Evolutionary conservation across 768 basidiomycete species (phyloP).

Genomic region (Kwoniella pini): DNA sequence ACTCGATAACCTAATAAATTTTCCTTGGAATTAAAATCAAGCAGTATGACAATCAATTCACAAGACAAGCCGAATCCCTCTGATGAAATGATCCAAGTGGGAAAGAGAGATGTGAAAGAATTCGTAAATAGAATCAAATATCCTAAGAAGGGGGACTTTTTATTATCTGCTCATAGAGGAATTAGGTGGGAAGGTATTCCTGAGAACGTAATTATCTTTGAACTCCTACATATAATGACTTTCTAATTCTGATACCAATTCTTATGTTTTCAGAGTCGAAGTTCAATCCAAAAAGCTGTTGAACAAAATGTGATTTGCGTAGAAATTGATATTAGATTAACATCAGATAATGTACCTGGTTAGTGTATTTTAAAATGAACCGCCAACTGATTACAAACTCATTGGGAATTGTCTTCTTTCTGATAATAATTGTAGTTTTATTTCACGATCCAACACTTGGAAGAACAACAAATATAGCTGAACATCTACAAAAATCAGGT

Average conservation of each 20-base stretch:
- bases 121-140: constrained; percentile 13
- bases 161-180: constrained; percentile 16
- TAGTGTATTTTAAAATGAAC: background rate
- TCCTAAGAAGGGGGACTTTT: constrained; percentile 1
- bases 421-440: constrained; percentile 1
- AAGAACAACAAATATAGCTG: constrained; percentile 12
- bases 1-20: too few species aligned
- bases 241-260: too few species aligned
- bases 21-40: too few species aligned
- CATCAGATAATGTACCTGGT: constrained; percentile 11
- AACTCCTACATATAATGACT: background rate
- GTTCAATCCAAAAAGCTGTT: constrained; percentile 8
- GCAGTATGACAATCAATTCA: too few species aligned
- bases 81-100: background rate
- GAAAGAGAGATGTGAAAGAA: constrained; percentile 5
- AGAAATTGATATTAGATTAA: constrained; percentile 17
- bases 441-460: constrained; percentile 9
- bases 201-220: constrained; percentile 6
- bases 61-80: too few species aligned
- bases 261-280: constrained; percentile 3
- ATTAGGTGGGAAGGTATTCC: constrained; percentile 15
- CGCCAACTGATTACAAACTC: background rate
- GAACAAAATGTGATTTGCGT: constrained; percentile 7
- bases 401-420: background rate
- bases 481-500: constrained; percentile 6